These are phyloP conservation scores for Diaporthe ampelina DNA, from an alignment of 2,329 filamentous ascomycete species.

Conservation along the genomic window DNA sequence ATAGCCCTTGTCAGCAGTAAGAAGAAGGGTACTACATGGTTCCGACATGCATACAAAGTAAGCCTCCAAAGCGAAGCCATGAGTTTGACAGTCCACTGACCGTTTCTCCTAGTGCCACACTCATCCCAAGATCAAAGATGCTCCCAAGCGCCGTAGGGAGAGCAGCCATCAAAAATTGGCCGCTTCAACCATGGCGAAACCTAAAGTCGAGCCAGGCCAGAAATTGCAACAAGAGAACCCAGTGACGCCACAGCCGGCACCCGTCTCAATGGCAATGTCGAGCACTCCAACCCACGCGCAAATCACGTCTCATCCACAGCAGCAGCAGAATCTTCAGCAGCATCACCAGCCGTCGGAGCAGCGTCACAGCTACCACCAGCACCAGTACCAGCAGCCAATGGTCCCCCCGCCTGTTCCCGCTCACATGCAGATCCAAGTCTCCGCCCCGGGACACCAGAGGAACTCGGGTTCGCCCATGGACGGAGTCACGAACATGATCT, in stretches of 20 bases:
- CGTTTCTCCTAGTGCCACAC: slow-evolving; percentile 71
- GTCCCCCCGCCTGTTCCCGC: slow-evolving; percentile 43
- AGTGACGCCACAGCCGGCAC: slow-evolving; percentile 61
- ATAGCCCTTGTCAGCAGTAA: slow-evolving; percentile 86
- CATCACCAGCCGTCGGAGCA: slow-evolving; percentile 43
- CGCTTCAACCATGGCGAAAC: slow-evolving; percentile 60
- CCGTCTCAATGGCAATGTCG: slow-evolving; percentile 50
- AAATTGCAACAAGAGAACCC: slow-evolving; percentile 45
- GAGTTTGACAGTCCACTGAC: slow-evolving; percentile 38
- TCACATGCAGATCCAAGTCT: slow-evolving; percentile 46
- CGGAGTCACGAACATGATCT: slow-evolving; percentile 63
- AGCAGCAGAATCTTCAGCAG: slow-evolving; percentile 41
- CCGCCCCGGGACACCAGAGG: slow-evolving; percentile 47
- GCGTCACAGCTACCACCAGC: slow-evolving; percentile 36
- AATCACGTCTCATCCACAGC: slow-evolving; percentile 43
- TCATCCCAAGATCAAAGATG: slow-evolving; percentile 79
- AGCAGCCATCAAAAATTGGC: slow-evolving; percentile 65
- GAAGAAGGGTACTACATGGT: slow-evolving; percentile 95
- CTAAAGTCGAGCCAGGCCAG: slow-evolving; percentile 60
- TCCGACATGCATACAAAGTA: slow-evolving; percentile 90
- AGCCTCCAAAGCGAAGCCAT: slow-evolving; percentile 45
- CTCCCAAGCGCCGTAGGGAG: slow-evolving; percentile 76
- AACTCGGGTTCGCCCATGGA: slow-evolving; percentile 55
- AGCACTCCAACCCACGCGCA: slow-evolving; percentile 55
- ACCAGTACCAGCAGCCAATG: slow-evolving; percentile 41